Base-by-base conservation (phyloP, 495 filamentous ascomycete species). In the Aspergillus homomorphus region DNA sequence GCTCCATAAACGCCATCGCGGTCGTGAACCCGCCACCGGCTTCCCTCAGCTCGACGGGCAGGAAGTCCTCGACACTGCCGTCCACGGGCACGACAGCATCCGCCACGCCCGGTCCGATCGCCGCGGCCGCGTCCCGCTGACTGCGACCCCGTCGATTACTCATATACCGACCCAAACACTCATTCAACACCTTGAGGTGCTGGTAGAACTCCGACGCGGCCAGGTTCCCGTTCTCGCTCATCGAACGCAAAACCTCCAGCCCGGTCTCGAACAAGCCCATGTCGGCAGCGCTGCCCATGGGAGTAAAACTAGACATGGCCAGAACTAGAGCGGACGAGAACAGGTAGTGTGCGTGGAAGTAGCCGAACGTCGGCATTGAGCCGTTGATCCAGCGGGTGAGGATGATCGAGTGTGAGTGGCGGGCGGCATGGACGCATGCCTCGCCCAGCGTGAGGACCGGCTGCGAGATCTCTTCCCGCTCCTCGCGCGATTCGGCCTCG, bases 331-430 rank as follows among this genome's bases (percentile, higher is more conserved):
- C 69, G 0, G 72, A 70, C 22, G 77, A 78, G 56, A 79, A 79
- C 16, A 79, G 73, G 54, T 78, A 79, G 54, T 77, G 74, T 0
- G 75, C 70, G 59, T 76, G 72, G 61, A 78, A 78, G 62, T 75
- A 79, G 19, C 74, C 77, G 56, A 77, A 79, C 7, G 70, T 71
- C 0, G 75, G 70, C 50, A 78, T 71, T 9, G 77, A 70, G 23
- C 74, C 77, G 57, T 74, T 73, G 45, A 78, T 73, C 74, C 74
- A 79, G 21, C 73, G 68, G 8, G 70, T 75, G 1, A 76, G 69
- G 54, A 78, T 76, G 60, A 78, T 66, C 8, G 73, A 69, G 55
- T 75, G 69, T 0, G 77, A 76, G 49, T 78, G 75, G 5, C 74
- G 66, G 5, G 76, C 73, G 9, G 75, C 74, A 44, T 77, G 73